These are phyloP conservation scores for Aspergillus tamarii DNA, from an alignment of 2,329 filamentous ascomycete genomes.

Conservation along the genomic window DNA sequence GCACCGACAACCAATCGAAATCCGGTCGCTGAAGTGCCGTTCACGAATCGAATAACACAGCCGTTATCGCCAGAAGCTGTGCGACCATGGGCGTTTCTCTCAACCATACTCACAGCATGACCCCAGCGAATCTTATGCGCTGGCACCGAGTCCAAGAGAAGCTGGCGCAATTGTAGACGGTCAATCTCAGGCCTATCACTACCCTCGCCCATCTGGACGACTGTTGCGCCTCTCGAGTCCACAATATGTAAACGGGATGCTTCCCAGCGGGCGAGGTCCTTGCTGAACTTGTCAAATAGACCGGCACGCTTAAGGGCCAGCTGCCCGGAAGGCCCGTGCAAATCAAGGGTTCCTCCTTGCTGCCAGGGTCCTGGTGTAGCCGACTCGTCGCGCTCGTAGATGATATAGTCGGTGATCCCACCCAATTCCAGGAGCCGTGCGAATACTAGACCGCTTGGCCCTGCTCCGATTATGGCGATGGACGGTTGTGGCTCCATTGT, in stretches of 20 bases:
- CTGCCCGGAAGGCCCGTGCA: constrained; percentile 25
- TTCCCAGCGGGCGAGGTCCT: constrained; percentile 20
- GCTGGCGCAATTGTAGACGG: constrained; percentile 37
- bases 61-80: neutral
- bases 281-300: constrained; percentile 24
- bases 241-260: constrained; percentile 14
- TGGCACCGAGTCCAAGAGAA: constrained; percentile 42
- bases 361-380: neutral
- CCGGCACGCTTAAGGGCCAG: constrained; percentile 26
- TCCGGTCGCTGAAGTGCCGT: constrained; percentile 35
- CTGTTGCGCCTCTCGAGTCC: neutral
- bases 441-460: constrained; percentile 25
- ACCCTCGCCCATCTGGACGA: constrained; percentile 22
- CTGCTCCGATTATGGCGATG: constrained; percentile 26
- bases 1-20: constrained; percentile 54
- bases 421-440: constrained; percentile 23
- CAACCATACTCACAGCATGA: neutral
- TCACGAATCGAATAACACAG: constrained; percentile 27
- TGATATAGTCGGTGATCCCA: constrained; percentile 21
- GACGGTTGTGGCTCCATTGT: constrained; percentile 5
- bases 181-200: constrained; percentile 47
- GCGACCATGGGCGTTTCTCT: neutral
- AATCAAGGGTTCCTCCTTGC: constrained; percentile 27
- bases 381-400: constrained; percentile 24
- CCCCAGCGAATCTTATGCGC: constrained; percentile 40